Evolutionary conservation across 2,329 filamentous ascomycete species (phyloP), one percentile per base, ranked within the genome.

Genomic region (Keithomyces neogunnii): DNA sequence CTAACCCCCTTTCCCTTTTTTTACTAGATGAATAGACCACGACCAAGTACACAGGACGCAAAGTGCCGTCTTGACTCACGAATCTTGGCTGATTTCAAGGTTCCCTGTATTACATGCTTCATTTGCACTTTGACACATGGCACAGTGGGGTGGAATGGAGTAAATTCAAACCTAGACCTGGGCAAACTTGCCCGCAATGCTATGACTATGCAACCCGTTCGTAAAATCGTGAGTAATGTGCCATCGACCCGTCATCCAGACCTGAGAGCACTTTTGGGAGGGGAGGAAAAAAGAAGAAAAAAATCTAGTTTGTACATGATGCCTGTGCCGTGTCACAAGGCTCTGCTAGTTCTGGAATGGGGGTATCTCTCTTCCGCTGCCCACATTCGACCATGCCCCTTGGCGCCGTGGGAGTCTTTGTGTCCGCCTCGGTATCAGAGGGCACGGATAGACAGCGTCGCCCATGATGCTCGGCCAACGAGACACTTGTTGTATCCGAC

Each of bases 401-500:
- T 5, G 57, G 57, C 38, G 64, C 65, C 2, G 64, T 70, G 5
- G 73, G 72, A 6, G 73, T 76, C 53, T 65, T 68, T 45, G 63
- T 53, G 33, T 73, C 70, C 9, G 66, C 26, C 28, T 71, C 67
- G 53, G 63, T 60, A 13, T 69, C 64, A 11, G 45, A 47, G 5
- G 31, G 30, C 48, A 53, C 43, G 13, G 48, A 47, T 30, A 44
- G 48, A 26, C 36, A 36, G 19, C 29, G 48, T 10, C 47, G 39
- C 10, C 59, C 64, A 44, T 60, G 56, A 30, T 64, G 63, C 46
- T 69, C 69, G 4, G 70, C 69, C 3, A 70, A 71, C 26, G 62
- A 51, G 50, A 67, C 62, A 55, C 70, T 75, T 52, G 65, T 68
- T 5, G 63, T 61, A 52, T 77, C 76, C n/a, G 73, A 77, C 72